Conservation (phyloP, 2,329 filamentous ascomycete species). For the Penicillium sp. region DNA sequence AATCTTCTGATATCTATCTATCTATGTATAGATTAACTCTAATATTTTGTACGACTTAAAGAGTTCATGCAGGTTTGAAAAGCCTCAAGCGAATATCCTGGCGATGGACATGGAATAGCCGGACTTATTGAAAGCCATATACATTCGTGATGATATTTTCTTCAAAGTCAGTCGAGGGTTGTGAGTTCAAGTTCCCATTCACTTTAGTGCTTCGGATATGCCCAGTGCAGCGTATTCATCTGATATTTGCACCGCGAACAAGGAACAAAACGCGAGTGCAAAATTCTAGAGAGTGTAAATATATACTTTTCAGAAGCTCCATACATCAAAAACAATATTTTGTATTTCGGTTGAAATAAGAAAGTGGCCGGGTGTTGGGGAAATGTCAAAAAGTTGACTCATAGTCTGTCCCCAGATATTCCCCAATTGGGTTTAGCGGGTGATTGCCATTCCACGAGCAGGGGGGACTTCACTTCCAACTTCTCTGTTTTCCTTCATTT, state of each 20-base stretch:
- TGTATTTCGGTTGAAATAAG: neutral
- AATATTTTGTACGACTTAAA: neutral
- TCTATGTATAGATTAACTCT: neutral
- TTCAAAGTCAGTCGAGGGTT: neutral
- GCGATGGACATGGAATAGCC: neutral
- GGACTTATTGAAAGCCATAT: neutral
- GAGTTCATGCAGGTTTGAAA: neutral
- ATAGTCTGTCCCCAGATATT: conserved; percentile 12
- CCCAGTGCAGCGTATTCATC: neutral
- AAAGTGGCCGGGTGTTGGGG: neutral
- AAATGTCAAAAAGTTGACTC: neutral
- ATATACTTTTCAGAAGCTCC: neutral
- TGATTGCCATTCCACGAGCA: conserved; percentile 9
- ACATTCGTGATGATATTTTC: neutral
- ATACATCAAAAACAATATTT: neutral
- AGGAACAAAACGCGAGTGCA: neutral
- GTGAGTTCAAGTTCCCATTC: neutral
- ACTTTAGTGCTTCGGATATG: neutral
- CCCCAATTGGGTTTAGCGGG: conserved; percentile 10
- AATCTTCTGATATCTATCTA: neutral
- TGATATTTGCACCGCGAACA: neutral
- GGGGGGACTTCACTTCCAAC: conserved; percentile 3
- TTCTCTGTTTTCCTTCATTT: conserved; percentile 4
- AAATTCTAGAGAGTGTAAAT: neutral
- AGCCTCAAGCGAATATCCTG: neutral